Base-by-base conservation (phyloP, 805 yeast genomes). In the Starmerella bombi region DNA sequence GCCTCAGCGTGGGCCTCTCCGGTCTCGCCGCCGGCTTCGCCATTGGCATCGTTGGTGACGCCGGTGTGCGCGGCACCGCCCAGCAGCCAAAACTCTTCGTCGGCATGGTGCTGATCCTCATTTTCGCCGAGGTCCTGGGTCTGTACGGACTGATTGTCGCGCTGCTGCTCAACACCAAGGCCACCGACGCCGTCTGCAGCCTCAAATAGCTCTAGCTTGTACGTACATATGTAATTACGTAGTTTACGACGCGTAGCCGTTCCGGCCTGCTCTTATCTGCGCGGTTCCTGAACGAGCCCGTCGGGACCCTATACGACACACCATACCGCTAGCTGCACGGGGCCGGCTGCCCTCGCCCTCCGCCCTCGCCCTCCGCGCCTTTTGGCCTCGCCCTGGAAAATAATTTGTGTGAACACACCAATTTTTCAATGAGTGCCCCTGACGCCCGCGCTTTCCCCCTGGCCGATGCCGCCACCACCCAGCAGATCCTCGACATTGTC, bases 11-110 rank as follows among this genome's bases (percentile, higher is more conserved):
- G 52, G 98, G 98, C 59, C 72, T 88, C 55, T 80, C 94, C 48
- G 95, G 97, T 63, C 73, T 88, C 60, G 96, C 97, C 60, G 95
- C 96, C 51, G 98, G 98, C 55, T 88, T 84, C 60, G 96, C 98
- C 63, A 88, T 88, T 68, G 98, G 98, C 69, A 88, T 88, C 54
- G 98, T 88, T 53, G 98, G 98, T 64, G 98, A 88, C 63, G 96
- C 94, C 44, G 98, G 98, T 74, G 97, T 88, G 44, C 82, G 97
- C 72, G 94, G 95, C 66, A 79, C 86, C 52, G 91, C 94, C 49
- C 96, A 86, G 66, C 98, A 88, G 69, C 96, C 96, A 62, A 81
- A 95, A 72, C 74, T 88, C 59, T 88, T 88, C 65, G 97, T 88
- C 51, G 97, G 97, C 64, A 88, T 88, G 93, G 83, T 88, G 70